phyloP scores from a whole-genome alignment of 768 basidiomycete species.

The Amanita exitialis region DNA sequence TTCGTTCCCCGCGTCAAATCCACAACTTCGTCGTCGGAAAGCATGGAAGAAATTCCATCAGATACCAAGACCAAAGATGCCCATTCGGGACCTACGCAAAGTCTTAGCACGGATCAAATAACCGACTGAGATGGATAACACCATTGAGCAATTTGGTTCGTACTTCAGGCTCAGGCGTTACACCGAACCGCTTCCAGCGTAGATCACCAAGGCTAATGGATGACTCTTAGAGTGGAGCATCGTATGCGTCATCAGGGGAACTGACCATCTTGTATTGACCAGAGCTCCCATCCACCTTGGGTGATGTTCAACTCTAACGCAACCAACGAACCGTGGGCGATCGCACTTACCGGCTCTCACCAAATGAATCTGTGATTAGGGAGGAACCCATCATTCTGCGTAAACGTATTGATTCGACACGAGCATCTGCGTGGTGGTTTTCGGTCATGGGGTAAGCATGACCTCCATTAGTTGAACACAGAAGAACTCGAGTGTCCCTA shows the following conservation, averaged over 20 bases:
- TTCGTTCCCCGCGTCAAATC: slow-evolving; percentile 71
- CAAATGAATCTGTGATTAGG: slow-evolving; percentile 88
- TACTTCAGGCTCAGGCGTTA: slow-evolving; percentile 90
- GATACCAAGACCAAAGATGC: slow-evolving; percentile 85
- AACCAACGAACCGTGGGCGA: not conserved
- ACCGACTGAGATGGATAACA: slow-evolving; percentile 17
- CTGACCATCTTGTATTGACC: slow-evolving; percentile 83
- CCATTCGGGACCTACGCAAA: slow-evolving; percentile 59
- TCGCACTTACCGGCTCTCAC: slow-evolving; percentile 65
- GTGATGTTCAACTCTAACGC: slow-evolving; percentile 3
- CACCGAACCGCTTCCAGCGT: slow-evolving; percentile 80
- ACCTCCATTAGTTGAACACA: slow-evolving; percentile 69
- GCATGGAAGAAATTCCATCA: slow-evolving; percentile 84
- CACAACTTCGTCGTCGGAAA: slow-evolving; percentile 91
- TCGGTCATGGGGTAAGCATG: slow-evolving; percentile 83
- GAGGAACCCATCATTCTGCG: slow-evolving; percentile 86
- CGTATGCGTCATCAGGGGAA: not conserved
- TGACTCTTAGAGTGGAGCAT: slow-evolving; percentile 2
- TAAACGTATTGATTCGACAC: slow-evolving; percentile 74
- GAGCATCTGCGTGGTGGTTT: slow-evolving; percentile 90
- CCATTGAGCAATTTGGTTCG: slow-evolving; percentile 67
- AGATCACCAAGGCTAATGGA: slow-evolving; percentile 71
- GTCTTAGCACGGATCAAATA: not conserved
- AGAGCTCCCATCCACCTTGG: slow-evolving; percentile 89
- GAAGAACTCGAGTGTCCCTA: slow-evolving; percentile 83